Base-by-base conservation (phyloP, 345 rosid species). In the Laguncularia racemosa region DNA sequence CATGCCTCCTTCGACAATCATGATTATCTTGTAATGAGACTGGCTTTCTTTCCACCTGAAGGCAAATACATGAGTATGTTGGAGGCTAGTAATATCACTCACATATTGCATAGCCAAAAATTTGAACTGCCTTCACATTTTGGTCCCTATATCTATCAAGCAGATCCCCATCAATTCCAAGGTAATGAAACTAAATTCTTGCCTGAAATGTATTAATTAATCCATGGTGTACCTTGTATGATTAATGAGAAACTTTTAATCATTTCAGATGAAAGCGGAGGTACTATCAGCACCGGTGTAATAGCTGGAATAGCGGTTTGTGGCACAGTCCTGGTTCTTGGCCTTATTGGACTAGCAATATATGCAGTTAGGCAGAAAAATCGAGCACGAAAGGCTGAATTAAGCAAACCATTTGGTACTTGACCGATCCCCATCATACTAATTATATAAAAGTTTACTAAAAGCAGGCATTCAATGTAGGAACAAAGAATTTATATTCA, bases 61-160 rank as follows among this genome's bases (percentile, higher is more conserved):
- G 87, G 76, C 4, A 74, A 75, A 50, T 74, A 69, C 70, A 82
- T 89, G 55, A 85, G 84, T 60, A 66, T 93, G 65, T 58, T 76
- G 12, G 83, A 75, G 71, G 61, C 84, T 55, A 86, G 75, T 49
- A 78, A 72, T 65, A 71, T 89, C 48, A 91, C 95, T 43, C 86
- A 84, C 67, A 72, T 80, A 57, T 60, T 89, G 69, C 84, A 84
- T 58, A 89, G 86, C 63, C 96, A 89, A 77, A 86, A 93, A 47
- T 89, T 72, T 65, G 83, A 85, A 67, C 96, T 95, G 67, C 96
- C 96, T 38, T 67, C 76, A 15, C 68, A 71, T 47, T 89, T 85
- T 66, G 96, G 95, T 62, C 95, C 96, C 23, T 89, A 85, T 68
- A 81, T 78, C 66, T 89, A 84, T 65, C 80, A 80, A 68, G 91